Conservation (phyloP, 495 filamentous ascomycete genomes). For the Hyaloscypha hepaticicola region DNA sequence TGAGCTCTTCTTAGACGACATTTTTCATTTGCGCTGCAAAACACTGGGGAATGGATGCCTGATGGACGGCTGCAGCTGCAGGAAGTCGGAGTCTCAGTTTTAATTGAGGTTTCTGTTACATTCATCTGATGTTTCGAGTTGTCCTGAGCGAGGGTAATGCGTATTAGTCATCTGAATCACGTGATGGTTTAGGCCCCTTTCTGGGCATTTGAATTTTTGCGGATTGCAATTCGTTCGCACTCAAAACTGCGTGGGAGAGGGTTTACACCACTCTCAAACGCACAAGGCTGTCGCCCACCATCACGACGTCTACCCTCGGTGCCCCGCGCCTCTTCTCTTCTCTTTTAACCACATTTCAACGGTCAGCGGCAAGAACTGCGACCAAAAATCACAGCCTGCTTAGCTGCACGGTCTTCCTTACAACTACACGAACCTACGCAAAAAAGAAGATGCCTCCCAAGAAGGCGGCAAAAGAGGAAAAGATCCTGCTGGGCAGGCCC, state of each 20-base stretch:
- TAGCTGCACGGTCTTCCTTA: slow-evolving; percentile 34
- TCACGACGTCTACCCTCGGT: slow-evolving; percentile 46
- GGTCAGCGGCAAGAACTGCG: slow-evolving; percentile 64
- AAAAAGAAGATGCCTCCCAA: slow-evolving; percentile 73
- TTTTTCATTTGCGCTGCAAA: slow-evolving; percentile 15
- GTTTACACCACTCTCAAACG: slow-evolving; percentile 22
- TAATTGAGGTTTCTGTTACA: not conserved
- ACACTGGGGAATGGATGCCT: not conserved
- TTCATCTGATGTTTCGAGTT: slow-evolving; percentile 3
- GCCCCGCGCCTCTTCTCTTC: slow-evolving; percentile 53
- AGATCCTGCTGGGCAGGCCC: slow-evolving; percentile 86
- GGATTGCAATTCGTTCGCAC: slow-evolving; percentile 19
- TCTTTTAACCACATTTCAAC: slow-evolving; percentile 43
- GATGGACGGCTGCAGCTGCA: not conserved
- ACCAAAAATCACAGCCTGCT: slow-evolving; percentile 33
- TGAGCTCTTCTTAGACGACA: slow-evolving; percentile 42
- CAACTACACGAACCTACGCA: slow-evolving; percentile 32
- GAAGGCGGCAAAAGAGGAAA: slow-evolving; percentile 68
- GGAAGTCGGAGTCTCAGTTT: not conserved
- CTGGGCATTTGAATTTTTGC: too few relatives aligned
- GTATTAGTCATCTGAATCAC: too few relatives aligned
- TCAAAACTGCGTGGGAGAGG: slow-evolving; percentile 25
- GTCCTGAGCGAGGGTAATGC: too few relatives aligned
- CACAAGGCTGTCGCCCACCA: slow-evolving; percentile 36
- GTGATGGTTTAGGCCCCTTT: too few relatives aligned